A percentile compares a stretch with the other conserved stretches of the same genome.
Conservation (phyloP, 176 grass and related monocot species). For the Chrysopogon serrulatus region DNA sequence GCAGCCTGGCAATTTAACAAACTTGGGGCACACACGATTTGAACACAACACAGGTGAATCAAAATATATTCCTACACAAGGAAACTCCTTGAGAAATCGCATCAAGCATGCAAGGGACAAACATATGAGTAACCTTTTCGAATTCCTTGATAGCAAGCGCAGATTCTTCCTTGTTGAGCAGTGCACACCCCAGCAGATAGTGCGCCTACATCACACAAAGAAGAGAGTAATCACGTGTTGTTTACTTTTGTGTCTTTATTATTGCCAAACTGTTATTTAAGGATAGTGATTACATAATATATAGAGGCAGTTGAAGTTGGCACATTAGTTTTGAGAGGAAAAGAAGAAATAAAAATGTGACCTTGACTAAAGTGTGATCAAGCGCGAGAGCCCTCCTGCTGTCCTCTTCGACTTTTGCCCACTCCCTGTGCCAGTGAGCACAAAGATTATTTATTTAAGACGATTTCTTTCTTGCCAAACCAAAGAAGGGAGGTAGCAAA, state of each 20-base stretch:
- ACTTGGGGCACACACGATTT: not conserved
- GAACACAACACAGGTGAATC: not conserved
- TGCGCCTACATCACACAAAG: slow-evolving; percentile 39
- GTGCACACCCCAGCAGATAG: slow-evolving; percentile 63
- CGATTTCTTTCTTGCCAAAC: not conserved
- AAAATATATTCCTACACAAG: not conserved
- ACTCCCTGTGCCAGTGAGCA: slow-evolving; percentile 64
- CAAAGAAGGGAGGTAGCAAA: not conserved
- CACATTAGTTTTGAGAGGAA: not conserved
- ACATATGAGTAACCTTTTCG: slow-evolving; percentile 44
- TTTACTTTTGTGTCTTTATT: not conserved
- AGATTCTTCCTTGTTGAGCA: slow-evolving; percentile 63
- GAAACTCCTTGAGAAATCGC: not conserved
- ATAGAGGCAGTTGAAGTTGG: not conserved
- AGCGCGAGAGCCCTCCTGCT: slow-evolving; percentile 78
- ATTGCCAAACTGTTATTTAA: not conserved
- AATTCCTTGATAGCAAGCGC: slow-evolving; percentile 47
- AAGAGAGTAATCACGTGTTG: not conserved
- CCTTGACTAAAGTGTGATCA: slow-evolving; percentile 64
- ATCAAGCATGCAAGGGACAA: not conserved
- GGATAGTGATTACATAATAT: not conserved
- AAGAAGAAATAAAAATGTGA: not conserved
- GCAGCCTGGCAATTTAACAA: not conserved
- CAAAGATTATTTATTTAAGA: not conserved
- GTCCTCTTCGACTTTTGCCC: slow-evolving; percentile 83